Percentiles rank a stretch among this genome's conserved stretches.
Conservation (phyloP, 2,329 filamentous ascomycete genomes). For the Penicillium sp. region DNA sequence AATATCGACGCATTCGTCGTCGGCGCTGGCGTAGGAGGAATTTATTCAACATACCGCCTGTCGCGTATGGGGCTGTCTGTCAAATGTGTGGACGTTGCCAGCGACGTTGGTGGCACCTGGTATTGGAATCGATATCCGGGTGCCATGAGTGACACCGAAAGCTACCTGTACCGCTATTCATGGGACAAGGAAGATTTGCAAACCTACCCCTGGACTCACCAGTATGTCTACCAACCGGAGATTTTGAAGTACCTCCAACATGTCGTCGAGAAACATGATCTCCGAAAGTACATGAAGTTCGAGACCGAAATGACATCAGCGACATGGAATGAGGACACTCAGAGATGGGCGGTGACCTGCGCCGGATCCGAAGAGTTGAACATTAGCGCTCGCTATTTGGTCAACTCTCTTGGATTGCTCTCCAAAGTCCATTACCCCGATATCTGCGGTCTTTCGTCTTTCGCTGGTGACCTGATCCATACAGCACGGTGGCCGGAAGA, state of each 20-base stretch:
- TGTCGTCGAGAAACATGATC: constrained; percentile 27
- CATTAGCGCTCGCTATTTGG: constrained; percentile 13
- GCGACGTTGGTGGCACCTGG: constrained; percentile 26
- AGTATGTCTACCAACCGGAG: constrained; percentile 26
- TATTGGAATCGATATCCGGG: constrained; percentile 31
- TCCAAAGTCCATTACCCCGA: constrained; percentile 56
- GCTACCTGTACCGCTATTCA: constrained; percentile 31
- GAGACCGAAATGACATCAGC: constrained; percentile 20
- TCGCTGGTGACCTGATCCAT: constrained; percentile 58
- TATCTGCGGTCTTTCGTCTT: constrained; percentile 56
- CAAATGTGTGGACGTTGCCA: constrained; percentile 41
- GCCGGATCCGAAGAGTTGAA: neutral
- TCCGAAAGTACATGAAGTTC: constrained; percentile 26
- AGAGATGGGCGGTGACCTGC: too few species aligned
- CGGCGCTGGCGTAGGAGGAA: constrained; percentile 11
- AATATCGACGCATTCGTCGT: constrained; percentile 5
- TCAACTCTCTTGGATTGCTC: constrained; percentile 23
- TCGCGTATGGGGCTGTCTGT: constrained; percentile 37
- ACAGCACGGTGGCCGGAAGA: constrained; percentile 57
- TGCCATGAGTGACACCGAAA: constrained; percentile 8
- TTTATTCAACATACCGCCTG: constrained; percentile 10
- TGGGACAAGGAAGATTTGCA: constrained; percentile 31
- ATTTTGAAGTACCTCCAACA: constrained; percentile 32
- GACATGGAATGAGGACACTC: constrained; percentile 9
- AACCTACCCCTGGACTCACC: constrained; percentile 1